A percentile compares a stretch with the other conserved stretches of the same genome.
Conservation (phyloP, 345 rosid species). For the Aquilaria sinensis region DNA sequence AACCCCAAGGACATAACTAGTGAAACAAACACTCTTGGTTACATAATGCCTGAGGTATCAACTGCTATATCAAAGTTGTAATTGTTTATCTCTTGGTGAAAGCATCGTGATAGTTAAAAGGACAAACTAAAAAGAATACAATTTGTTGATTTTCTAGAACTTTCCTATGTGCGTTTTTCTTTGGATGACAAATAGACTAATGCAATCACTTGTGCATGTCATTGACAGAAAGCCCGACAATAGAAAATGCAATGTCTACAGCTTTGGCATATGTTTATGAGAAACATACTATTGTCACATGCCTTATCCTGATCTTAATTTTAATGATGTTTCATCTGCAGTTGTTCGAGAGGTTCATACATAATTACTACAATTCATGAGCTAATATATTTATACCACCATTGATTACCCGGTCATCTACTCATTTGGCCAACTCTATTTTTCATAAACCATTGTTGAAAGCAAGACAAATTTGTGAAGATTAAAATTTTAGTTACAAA, state of each 20-base stretch:
- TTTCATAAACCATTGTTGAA: no score
- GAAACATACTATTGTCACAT: slow-evolving; percentile 85
- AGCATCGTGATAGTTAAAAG: not conserved
- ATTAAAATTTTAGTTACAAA: no score
- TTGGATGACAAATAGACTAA: slow-evolving; percentile 6
- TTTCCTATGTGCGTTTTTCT: not conserved
- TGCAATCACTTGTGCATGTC: slow-evolving; percentile 33
- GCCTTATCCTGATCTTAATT: slow-evolving; percentile 69
- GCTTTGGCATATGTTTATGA: slow-evolving; percentile 86
- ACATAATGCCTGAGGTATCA: slow-evolving; percentile 83
- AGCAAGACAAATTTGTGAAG: no score
- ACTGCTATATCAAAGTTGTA: slow-evolving; percentile 5
- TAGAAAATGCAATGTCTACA: slow-evolving; percentile 78
- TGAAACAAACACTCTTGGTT: slow-evolving; percentile 82
- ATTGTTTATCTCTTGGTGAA: not conserved
- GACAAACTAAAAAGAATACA: not conserved
- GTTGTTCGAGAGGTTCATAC: slow-evolving; percentile 59
- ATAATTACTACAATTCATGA: not conserved
- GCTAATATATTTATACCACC: no score
- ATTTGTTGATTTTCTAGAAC: no score
- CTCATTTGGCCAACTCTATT: no score
- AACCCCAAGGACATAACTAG: slow-evolving; percentile 88
- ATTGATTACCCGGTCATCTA: no score
- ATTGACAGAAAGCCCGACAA: slow-evolving; percentile 80
- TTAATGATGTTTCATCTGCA: slow-evolving; percentile 67